Percentiles rank a stretch among this genome's conserved stretches.
Conservation (phyloP, 2,329 filamentous ascomycete genomes). For the Teratosphaeria pseudoeucalypti region DNA sequence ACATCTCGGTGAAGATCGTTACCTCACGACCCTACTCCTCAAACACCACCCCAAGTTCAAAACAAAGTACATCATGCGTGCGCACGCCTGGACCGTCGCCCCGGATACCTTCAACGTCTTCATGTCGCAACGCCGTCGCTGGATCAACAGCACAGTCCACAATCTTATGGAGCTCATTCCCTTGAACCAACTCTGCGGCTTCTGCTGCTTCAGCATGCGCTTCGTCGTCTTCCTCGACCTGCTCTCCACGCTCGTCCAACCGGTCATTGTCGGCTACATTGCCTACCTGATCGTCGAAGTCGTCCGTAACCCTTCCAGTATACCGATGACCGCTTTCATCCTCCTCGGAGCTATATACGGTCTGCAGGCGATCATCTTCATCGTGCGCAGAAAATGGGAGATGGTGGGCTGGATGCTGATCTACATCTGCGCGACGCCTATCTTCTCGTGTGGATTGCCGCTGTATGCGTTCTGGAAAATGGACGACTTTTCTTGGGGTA, state of each 20-base stretch:
- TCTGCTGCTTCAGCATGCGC: constrained; percentile 99
- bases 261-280: constrained; percentile 83
- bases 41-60: constrained; percentile 92
- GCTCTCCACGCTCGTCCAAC: constrained; percentile 82
- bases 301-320: constrained; percentile 47
- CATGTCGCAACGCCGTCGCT: constrained; percentile 94
- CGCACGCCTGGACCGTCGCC: constrained; percentile 93
- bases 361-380: constrained; percentile 94
- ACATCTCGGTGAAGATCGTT: constrained; percentile 95
- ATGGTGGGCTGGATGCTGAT: constrained; percentile 99
- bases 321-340: constrained; percentile 81
- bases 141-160: constrained; percentile 99
- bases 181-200: constrained; percentile 87
- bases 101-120: constrained; percentile 92
- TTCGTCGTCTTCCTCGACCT: constrained; percentile 95
- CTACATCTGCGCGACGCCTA: constrained; percentile 80
- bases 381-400: constrained; percentile 92
- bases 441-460: constrained; percentile 84
- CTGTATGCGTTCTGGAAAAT: constrained; percentile 98
- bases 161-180: constrained; percentile 94
- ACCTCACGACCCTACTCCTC: constrained; percentile 84
- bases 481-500: constrained; percentile 99
- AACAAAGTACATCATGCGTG: constrained; percentile 90
- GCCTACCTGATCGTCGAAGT: constrained; percentile 76
- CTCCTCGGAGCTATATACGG: constrained; percentile 93